These are phyloP conservation scores for Quercus phellos DNA, from an alignment of 331 rosid genomes.

Conservation along the genomic window DNA sequence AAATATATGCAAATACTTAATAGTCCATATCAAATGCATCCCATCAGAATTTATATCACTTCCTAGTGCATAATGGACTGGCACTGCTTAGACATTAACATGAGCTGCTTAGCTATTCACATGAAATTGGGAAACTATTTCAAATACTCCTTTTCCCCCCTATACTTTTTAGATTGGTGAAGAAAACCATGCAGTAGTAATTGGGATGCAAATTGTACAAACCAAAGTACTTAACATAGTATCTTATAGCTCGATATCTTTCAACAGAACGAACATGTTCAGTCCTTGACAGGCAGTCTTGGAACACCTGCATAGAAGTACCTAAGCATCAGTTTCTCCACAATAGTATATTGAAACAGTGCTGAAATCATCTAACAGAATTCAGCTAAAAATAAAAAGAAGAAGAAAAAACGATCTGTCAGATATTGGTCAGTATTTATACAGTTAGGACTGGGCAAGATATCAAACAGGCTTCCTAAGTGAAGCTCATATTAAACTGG, in stretches of 20 bases:
- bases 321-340: constrained; percentile 10
- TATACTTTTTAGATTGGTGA: background rate
- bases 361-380: background rate
- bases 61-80: too few species aligned
- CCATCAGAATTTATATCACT: background rate
- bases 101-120: background rate
- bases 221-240: background rate
- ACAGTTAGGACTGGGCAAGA: background rate
- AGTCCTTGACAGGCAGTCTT: background rate
- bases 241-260: background rate
- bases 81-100: too few species aligned
- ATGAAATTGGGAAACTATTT: background rate
- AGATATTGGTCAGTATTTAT: background rate
- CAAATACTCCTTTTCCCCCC: background rate
- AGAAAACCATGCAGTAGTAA: background rate
- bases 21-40: background rate
- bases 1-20: background rate
- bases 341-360: background rate
- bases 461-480: background rate
- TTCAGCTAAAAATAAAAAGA: too few species aligned
- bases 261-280: background rate
- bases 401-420: background rate
- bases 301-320: constrained; percentile 12
- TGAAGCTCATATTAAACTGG: background rate
- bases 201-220: constrained; percentile 7